Evolutionary conservation across 1,139 yeast genomes (phyloP).

Genomic region (Yamadazyma jaroonii): DNA sequence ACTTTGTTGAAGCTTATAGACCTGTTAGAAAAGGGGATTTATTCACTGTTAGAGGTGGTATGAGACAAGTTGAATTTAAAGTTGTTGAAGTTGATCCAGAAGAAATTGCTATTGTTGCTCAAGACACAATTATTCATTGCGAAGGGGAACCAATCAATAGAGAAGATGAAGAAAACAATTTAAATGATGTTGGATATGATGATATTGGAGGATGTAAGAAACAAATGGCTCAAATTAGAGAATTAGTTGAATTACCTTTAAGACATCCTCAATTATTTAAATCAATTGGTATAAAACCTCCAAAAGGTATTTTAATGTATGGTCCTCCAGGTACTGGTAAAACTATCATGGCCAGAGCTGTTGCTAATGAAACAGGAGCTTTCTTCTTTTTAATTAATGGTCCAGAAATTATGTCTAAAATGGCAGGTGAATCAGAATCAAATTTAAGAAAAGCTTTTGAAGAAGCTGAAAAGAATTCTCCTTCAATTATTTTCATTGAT

Average conservation of each 20-base stretch:
- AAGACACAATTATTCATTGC: slow-evolving; percentile 96
- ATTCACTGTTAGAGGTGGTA: slow-evolving; percentile 94
- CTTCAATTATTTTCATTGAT: slow-evolving; percentile 94
- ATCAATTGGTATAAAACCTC: slow-evolving; percentile 96
- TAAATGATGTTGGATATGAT: slow-evolving; percentile 97
- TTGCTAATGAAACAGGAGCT: slow-evolving; percentile 98
- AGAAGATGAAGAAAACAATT: slow-evolving; percentile 96
- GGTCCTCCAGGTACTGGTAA: slow-evolving; percentile 99
- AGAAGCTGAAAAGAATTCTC: slow-evolving; percentile 98
- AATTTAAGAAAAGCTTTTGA: slow-evolving; percentile 97
- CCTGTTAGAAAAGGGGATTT: slow-evolving; percentile 98
- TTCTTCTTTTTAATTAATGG: slow-evolving; percentile 97
- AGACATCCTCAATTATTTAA: slow-evolving; percentile 97
- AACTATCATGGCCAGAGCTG: slow-evolving; percentile 99
- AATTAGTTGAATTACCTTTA: slow-evolving; percentile 91
- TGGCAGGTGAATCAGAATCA: slow-evolving; percentile 99
- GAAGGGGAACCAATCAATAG: slow-evolving; percentile 99
- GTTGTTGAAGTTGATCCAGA: slow-evolving; percentile 98
- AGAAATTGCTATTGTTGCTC: slow-evolving; percentile 96
- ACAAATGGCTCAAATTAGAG: slow-evolving; percentile 98
- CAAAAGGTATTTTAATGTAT: slow-evolving; percentile 94
- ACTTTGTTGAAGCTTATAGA: slow-evolving; percentile 97
- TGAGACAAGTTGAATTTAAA: slow-evolving; percentile 98
- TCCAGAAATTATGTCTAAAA: slow-evolving; percentile 99
- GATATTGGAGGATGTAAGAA: slow-evolving; percentile 99